phyloP scores from a whole-genome alignment of 345 rosid species.

The Acer campestre region DNA sequence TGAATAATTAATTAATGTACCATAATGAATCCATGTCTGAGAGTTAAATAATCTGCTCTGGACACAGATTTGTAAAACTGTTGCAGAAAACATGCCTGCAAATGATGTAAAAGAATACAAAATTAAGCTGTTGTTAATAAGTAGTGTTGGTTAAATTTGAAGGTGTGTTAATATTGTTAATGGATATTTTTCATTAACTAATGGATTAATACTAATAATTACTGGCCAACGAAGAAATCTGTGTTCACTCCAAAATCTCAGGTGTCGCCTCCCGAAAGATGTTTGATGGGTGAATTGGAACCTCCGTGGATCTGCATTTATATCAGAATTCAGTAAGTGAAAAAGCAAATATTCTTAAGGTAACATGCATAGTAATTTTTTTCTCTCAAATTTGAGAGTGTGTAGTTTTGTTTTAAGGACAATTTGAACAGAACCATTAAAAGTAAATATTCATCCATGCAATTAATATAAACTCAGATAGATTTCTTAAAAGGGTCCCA shows the following conservation, averaged over 20 bases:
- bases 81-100: slow-evolving; percentile 61
- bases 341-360: too few species aligned
- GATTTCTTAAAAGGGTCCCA: background rate
- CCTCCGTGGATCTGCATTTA: slow-evolving; percentile 51
- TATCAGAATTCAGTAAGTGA: background rate
- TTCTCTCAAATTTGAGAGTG: too few species aligned
- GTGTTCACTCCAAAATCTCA: slow-evolving; percentile 54
- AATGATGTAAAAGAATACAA: background rate
- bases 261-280: slow-evolving; percentile 58
- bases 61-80: slow-evolving; percentile 75
- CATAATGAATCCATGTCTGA: slow-evolving; percentile 78
- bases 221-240: slow-evolving; percentile 56
- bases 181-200: background rate
- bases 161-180: too few species aligned
- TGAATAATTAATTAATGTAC: slow-evolving; percentile 30
- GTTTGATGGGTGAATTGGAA: slow-evolving; percentile 57
- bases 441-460: too few species aligned
- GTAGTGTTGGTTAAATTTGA: background rate
- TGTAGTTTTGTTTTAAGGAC: too few species aligned
- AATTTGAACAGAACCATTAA: too few species aligned
- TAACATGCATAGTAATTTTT: too few species aligned
- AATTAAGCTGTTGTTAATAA: background rate
- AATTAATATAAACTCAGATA: background rate
- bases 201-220: slow-evolving; percentile 9
- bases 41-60: slow-evolving; percentile 69